Percentiles rank a stretch among this genome's conserved stretches.
phyloP scores from a whole-genome alignment of 495 filamentous ascomycete species.

The Neurospora discreta region DNA sequence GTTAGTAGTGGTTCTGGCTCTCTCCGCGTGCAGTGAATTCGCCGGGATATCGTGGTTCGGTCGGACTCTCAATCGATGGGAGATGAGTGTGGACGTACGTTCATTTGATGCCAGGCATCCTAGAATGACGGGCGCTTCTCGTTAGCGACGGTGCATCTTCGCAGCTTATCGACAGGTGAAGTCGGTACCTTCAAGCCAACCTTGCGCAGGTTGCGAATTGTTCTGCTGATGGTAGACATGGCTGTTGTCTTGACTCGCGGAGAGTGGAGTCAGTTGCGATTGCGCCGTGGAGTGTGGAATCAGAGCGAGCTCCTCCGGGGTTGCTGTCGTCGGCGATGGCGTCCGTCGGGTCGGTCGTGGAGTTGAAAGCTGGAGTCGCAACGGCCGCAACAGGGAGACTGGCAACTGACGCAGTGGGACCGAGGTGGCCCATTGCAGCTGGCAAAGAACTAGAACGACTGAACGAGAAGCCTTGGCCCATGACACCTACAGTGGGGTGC shows the following conservation, averaged over 20 bases:
- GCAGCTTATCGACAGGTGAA: not conserved
- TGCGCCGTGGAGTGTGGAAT: conserved; percentile 15
- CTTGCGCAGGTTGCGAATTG: conserved; percentile 72
- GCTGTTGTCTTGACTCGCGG: conserved; percentile 24
- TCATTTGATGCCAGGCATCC: conserved; percentile 87
- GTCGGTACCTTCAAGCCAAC: conserved; percentile 70
- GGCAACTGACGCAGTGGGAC: not conserved
- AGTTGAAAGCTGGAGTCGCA: not conserved
- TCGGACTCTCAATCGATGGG: not conserved
- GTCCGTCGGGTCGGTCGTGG: not conserved
- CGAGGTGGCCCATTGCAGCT: not conserved
- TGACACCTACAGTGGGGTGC: too few relatives aligned
- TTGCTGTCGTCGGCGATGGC: not conserved
- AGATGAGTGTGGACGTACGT: conserved; percentile 46
- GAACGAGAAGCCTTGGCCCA: not conserved
- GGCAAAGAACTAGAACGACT: not conserved
- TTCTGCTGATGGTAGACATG: conserved; percentile 90
- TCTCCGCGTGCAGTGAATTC: not conserved
- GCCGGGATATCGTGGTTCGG: not conserved
- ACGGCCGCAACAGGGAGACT: not conserved
- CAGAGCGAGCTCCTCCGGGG: not conserved
- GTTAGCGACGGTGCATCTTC: conserved; percentile 12
- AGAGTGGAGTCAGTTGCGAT: conserved; percentile 5
- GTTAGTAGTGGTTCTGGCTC: conserved; percentile 21
- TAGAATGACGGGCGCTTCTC: conserved; percentile 21